Conservation (phyloP, 2,329 filamentous ascomycete genomes). For the Allantophomopsis lycopodina region DNA sequence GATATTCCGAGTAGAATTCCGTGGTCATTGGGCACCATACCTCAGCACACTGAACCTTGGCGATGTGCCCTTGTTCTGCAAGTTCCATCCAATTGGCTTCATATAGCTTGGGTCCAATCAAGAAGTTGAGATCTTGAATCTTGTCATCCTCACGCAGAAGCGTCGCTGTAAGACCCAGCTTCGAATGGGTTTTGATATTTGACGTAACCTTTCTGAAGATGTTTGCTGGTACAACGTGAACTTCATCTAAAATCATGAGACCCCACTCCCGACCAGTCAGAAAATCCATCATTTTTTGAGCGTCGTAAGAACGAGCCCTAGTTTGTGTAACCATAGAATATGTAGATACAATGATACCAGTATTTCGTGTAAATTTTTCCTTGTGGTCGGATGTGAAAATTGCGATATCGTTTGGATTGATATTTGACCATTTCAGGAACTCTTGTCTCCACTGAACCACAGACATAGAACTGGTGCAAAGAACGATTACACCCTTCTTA, state of each 20-base stretch:
- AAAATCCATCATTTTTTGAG: slow-evolving; percentile 96
- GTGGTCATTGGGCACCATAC: slow-evolving; percentile 99
- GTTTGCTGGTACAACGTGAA: slow-evolving; percentile 92
- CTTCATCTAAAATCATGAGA: slow-evolving; percentile 91
- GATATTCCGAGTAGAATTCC: slow-evolving; percentile 93
- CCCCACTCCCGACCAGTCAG: slow-evolving; percentile 86
- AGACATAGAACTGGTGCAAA: slow-evolving; percentile 96
- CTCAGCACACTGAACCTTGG: slow-evolving; percentile 92
- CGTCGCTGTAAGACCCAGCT: slow-evolving; percentile 87
- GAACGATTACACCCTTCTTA: slow-evolving; percentile 88
- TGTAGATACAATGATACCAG: slow-evolving; percentile 92
- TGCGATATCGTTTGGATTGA: slow-evolving; percentile 82
- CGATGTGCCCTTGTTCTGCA: slow-evolving; percentile 92
- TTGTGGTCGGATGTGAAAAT: slow-evolving; percentile 94
- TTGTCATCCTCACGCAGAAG: slow-evolving; percentile 95
- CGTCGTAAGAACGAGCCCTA: slow-evolving; percentile 76
- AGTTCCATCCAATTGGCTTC: slow-evolving; percentile 99
- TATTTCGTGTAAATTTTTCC: slow-evolving; percentile 70
- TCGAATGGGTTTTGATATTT: slow-evolving; percentile 87
- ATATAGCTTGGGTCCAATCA: slow-evolving; percentile 94
- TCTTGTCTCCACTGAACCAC: slow-evolving; percentile 95
- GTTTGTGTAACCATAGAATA: slow-evolving; percentile 98
- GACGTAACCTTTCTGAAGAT: slow-evolving; percentile 94
- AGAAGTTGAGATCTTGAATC: slow-evolving; percentile 91
- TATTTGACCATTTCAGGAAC: slow-evolving; percentile 98